These are phyloP conservation scores for Neopestalotiopsis sp. DNA, from an alignment of 2,329 filamentous ascomycete genomes.

Conservation along the genomic window DNA sequence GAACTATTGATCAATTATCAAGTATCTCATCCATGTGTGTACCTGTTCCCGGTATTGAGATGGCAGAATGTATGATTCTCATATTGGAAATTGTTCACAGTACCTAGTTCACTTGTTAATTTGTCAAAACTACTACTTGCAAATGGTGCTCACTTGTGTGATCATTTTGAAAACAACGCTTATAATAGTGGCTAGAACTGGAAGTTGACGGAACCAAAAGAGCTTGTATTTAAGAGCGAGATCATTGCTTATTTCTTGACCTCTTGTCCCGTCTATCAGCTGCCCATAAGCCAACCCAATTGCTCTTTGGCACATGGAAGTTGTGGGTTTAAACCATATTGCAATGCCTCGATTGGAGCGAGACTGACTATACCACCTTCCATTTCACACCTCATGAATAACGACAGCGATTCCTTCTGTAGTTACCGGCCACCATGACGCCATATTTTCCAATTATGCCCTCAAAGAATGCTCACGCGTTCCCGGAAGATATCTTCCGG, in stretches of 20 bases:
- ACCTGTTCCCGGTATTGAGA: not conserved
- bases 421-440: not conserved
- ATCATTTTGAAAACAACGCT: too few relatives aligned
- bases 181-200: not conserved
- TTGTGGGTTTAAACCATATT: not conserved
- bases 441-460: not conserved
- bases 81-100: too few relatives aligned
- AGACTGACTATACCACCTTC: not conserved
- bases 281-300: not conserved
- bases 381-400: not conserved
- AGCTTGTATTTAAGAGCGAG: not conserved
- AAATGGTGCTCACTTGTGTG: too few relatives aligned
- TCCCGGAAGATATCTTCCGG: not conserved
- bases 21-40: not conserved
- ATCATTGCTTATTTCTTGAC: slow-evolving; percentile 2
- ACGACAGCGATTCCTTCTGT: not conserved
- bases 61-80: too few relatives aligned
- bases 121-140: too few relatives aligned
- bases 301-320: not conserved
- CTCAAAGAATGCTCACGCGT: not conserved
- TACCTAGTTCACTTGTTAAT: too few relatives aligned
- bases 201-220: not conserved
- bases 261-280: not conserved
- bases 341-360: not conserved
- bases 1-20: not conserved